phyloP scores from a whole-genome alignment of 148 eudicot species.

The Heliamphora exappendiculata region DNA sequence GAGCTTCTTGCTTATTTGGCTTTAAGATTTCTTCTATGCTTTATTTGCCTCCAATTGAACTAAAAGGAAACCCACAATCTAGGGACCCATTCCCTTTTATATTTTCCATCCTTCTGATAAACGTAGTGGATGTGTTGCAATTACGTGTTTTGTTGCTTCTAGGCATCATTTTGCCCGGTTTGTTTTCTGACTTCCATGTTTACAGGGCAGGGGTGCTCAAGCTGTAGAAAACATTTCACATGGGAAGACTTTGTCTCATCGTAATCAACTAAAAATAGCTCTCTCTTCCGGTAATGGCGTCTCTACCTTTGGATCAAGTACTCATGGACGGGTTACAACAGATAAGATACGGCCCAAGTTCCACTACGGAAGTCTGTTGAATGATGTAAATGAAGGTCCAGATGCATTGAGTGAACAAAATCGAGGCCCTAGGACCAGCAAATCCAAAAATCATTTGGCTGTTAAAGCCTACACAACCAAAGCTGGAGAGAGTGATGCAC shows the following conservation, averaged over 20 bases:
- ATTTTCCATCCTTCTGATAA: neutral
- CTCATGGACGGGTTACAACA: conserved; percentile 26
- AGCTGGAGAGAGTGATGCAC: conserved; percentile 65
- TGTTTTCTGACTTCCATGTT: neutral
- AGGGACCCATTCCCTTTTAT: no score
- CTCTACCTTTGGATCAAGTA: conserved; percentile 38
- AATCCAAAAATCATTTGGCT: conserved; percentile 51
- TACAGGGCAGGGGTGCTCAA: conserved; percentile 21
- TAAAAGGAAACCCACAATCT: no score
- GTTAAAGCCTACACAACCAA: conserved; percentile 75
- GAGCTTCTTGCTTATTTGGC: no score
- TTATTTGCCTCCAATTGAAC: no score
- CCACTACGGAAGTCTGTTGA: conserved; percentile 28
- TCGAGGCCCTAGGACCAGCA: conserved; percentile 58
- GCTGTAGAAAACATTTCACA: conserved; percentile 26
- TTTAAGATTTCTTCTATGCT: no score
- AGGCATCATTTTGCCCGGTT: neutral
- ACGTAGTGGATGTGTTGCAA: neutral
- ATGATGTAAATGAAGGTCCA: conserved; percentile 36
- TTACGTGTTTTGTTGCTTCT: neutral
- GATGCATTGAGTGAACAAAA: conserved; percentile 55
- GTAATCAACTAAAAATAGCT: conserved; percentile 37
- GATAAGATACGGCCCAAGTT: conserved; percentile 49
- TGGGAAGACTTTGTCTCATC: conserved; percentile 43
- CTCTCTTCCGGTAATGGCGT: conserved; percentile 41